Percentiles rank a stretch among this genome's conserved stretches.
Conservation (phyloP, 768 basidiomycete species). For the Psilocybe azurescens region DNA sequence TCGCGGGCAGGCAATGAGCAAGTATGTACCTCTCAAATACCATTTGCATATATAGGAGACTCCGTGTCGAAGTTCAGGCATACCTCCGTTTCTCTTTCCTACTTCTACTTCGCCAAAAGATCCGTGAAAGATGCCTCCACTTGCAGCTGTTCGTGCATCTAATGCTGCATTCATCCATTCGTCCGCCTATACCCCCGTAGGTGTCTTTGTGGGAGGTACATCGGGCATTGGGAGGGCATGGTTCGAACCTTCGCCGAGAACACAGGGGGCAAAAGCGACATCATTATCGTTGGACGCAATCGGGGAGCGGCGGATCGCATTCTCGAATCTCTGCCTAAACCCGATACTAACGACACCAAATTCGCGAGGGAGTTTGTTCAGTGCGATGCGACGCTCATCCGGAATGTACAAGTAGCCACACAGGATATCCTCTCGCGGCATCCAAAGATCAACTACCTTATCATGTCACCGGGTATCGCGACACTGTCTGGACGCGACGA, state of each 20-base stretch:
- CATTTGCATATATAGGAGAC: no score
- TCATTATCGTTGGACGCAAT: constrained; percentile 60
- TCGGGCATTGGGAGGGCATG: constrained; percentile 55
- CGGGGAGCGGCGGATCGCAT: constrained; percentile 49
- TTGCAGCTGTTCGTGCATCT: constrained; percentile 31
- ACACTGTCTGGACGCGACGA: constrained; percentile 27
- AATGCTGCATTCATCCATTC: constrained; percentile 34
- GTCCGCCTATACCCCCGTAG: constrained; percentile 32
- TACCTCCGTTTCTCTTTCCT: no score
- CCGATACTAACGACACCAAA: constrained; percentile 13
- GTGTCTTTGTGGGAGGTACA: constrained; percentile 51
- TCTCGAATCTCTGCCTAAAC: constrained; percentile 46
- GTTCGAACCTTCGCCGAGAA: constrained; percentile 49
- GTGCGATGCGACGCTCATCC: constrained; percentile 58
- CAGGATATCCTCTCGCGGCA: constrained; percentile 34
- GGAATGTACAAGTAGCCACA: constrained; percentile 46
- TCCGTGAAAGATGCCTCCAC: constrained; percentile 27
- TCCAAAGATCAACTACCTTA: constrained; percentile 58
- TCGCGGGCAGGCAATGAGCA: no score
- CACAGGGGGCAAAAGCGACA: constrained; percentile 55
- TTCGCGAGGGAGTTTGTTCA: constrained; percentile 51
- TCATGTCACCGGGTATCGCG: constrained; percentile 49
- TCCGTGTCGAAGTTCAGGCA: no score
- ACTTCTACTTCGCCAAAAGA: no score
- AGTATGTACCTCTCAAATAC: no score